Evolutionary conservation across 768 basidiomycete species (phyloP).

Genomic region (Russula emetica): DNA sequence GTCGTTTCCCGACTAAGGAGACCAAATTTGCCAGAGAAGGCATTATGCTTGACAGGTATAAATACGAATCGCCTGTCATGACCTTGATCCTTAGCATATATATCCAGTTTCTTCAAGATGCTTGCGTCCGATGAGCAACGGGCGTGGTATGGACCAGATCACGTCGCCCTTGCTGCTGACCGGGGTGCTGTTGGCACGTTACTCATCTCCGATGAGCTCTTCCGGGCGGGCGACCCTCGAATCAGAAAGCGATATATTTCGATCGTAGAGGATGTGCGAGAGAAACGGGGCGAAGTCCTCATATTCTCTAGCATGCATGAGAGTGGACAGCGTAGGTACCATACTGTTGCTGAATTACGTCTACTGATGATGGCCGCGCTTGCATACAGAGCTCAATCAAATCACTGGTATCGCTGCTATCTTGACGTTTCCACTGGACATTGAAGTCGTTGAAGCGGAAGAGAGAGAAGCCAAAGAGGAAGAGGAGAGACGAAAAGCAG

Average conservation of each 20-base stretch:
- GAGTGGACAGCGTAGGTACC: conserved; percentile 87
- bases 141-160: conserved; percentile 97
- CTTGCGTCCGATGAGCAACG: conserved; percentile 89
- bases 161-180: conserved; percentile 87
- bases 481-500: conserved; percentile 31
- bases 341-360: not conserved
- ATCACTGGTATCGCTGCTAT: conserved; percentile 94
- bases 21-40: conserved; percentile 97
- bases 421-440: conserved; percentile 89
- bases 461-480: conserved; percentile 68
- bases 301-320: conserved; percentile 99
- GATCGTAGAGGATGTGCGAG: conserved; percentile 83
- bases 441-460: conserved; percentile 93
- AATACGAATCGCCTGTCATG: not conserved
- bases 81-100: not conserved
- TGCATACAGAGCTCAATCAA: conserved; percentile 85
- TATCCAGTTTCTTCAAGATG: conserved; percentile 92
- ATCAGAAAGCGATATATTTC: conserved; percentile 79
- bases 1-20: conserved; percentile 71
- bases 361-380: not conserved
- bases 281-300: conserved; percentile 87
- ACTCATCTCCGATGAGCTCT: conserved; percentile 91
- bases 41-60: conserved; percentile 80
- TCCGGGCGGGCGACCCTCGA: conserved; percentile 77
- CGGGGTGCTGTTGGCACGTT: conserved; percentile 92